These are phyloP conservation scores for Pseudopyrenochaeta lycopersici DNA, from an alignment of 2,329 filamentous ascomycete genomes.

Conservation along the genomic window DNA sequence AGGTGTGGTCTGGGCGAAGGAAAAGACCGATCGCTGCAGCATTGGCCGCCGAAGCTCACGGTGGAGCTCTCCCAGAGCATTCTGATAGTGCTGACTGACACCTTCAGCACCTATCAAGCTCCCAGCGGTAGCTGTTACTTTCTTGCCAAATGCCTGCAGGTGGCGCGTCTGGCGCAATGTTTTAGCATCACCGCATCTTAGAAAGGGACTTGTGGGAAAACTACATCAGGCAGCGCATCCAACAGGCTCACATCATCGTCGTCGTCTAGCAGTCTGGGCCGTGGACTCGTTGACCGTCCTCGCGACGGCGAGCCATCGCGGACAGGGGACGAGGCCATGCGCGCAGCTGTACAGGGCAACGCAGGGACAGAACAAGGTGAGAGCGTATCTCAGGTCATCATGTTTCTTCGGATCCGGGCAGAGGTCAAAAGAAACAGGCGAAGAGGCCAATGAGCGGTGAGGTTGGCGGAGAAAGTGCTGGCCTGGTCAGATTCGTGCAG, in stretches of 20 bases:
- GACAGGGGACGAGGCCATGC: slow-evolving; percentile 37
- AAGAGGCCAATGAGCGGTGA: slow-evolving; percentile 6
- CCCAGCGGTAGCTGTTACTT: slow-evolving; percentile 91
- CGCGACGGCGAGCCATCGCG: slow-evolving; percentile 41
- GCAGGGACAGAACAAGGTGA: not conserved
- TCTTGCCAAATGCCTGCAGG: slow-evolving; percentile 90
- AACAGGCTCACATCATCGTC: slow-evolving; percentile 43
- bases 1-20: slow-evolving; percentile 89
- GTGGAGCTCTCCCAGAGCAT: slow-evolving; percentile 87
- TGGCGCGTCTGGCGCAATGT: slow-evolving; percentile 73
- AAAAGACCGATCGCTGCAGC: slow-evolving; percentile 89
- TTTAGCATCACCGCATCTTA: slow-evolving; percentile 26
- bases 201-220: slow-evolving; percentile 1
- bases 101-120: slow-evolving; percentile 76
- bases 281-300: slow-evolving; percentile 43
- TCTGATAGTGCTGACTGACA: slow-evolving; percentile 76
- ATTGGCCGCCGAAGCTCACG: slow-evolving; percentile 85
- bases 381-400: not conserved
- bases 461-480: slow-evolving; percentile 4
- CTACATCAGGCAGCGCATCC: slow-evolving; percentile 45
- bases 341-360: slow-evolving; percentile 12
- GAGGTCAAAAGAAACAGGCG: not conserved
- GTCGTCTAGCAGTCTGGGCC: slow-evolving; percentile 35
- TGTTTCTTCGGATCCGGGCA: slow-evolving; percentile 1
- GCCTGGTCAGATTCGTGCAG: slow-evolving; percentile 12